Evolutionary conservation across 345 rosid genomes (phyloP).

Genomic region (Salix caprea): DNA sequence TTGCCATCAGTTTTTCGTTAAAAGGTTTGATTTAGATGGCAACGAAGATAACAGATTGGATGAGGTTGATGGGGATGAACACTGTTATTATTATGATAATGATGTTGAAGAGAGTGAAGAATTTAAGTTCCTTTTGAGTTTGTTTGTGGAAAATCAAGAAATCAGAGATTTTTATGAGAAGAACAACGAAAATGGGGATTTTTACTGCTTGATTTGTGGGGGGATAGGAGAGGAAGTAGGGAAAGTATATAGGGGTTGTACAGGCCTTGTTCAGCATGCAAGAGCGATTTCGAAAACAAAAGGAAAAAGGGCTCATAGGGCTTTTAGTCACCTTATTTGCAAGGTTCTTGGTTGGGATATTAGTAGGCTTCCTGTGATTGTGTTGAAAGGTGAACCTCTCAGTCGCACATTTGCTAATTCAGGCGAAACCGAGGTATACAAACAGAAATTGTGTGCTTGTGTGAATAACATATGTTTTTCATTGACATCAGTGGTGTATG

Average conservation of each 20-base stretch:
- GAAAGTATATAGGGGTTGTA: slow-evolving; percentile 55
- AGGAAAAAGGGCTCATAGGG: slow-evolving; percentile 56
- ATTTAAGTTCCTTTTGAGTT: slow-evolving; percentile 37
- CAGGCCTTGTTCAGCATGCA: slow-evolving; percentile 69
- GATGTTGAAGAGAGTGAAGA: slow-evolving; percentile 30
- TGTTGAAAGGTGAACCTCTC: slow-evolving; percentile 36
- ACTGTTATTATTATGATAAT: slow-evolving; percentile 18
- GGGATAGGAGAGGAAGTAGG: slow-evolving; percentile 38
- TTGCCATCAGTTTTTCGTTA: slow-evolving; percentile 7
- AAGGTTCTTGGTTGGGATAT: slow-evolving; percentile 77
- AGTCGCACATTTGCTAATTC: slow-evolving; percentile 12
- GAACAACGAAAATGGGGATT: slow-evolving; percentile 45
- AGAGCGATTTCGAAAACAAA: slow-evolving; percentile 40
- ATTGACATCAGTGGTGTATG: neutral
- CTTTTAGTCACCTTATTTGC: slow-evolving; percentile 61
- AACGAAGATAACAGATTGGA: neutral
- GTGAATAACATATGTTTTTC: neutral
- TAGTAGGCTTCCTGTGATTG: slow-evolving; percentile 36
- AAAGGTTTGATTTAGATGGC: slow-evolving; percentile 9
- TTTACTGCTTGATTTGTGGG: slow-evolving; percentile 68
- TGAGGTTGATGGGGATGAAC: slow-evolving; percentile 25
- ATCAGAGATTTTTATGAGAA: slow-evolving; percentile 58
- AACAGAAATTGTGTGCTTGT: neutral
- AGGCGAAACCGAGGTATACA: neutral
- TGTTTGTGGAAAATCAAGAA: slow-evolving; percentile 46